These are phyloP conservation scores for Tricholoma terreum DNA, from an alignment of 768 basidiomycete genomes.

Conservation along the genomic window DNA sequence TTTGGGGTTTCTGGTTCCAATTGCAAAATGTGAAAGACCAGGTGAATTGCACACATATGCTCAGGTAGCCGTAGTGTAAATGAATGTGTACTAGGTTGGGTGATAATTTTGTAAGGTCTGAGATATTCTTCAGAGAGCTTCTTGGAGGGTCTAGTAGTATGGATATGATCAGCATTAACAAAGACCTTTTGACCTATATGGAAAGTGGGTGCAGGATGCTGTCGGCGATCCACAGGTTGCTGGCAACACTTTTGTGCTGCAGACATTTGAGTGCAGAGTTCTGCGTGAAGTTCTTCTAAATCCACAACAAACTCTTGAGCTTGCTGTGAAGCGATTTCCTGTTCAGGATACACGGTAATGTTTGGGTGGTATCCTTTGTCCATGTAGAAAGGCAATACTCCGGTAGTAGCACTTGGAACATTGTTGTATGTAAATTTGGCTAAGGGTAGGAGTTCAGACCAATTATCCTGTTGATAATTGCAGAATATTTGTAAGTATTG, in stretches of 20 bases:
- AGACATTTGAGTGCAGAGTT: not conserved
- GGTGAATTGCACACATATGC: not conserved
- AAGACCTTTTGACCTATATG: no score
- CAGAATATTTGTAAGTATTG: constrained; percentile 17
- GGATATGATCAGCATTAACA: no score
- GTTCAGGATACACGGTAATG: constrained; percentile 14
- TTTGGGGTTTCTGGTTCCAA: not conserved
- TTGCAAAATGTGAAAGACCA: not conserved
- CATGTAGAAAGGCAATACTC: constrained; percentile 28
- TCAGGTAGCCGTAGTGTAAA: no score
- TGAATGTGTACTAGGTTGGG: no score
- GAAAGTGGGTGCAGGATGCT: not conserved
- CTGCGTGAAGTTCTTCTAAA: not conserved
- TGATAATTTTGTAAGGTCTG: no score
- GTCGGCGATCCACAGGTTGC: not conserved
- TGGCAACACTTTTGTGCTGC: not conserved
- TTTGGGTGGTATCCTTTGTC: constrained; percentile 30
- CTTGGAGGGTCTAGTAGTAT: no score
- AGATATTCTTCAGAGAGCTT: no score
- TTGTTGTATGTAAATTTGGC: not conserved
- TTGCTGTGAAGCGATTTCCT: not conserved
- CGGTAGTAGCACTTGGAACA: constrained; percentile 24
- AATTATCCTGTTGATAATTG: constrained; percentile 25
- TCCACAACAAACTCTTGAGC: not conserved
- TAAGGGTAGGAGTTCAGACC: not conserved